Evolutionary conservation across 78 protist species (phyloP).

Genomic region (Corallochytrium limacisporum): DNA sequence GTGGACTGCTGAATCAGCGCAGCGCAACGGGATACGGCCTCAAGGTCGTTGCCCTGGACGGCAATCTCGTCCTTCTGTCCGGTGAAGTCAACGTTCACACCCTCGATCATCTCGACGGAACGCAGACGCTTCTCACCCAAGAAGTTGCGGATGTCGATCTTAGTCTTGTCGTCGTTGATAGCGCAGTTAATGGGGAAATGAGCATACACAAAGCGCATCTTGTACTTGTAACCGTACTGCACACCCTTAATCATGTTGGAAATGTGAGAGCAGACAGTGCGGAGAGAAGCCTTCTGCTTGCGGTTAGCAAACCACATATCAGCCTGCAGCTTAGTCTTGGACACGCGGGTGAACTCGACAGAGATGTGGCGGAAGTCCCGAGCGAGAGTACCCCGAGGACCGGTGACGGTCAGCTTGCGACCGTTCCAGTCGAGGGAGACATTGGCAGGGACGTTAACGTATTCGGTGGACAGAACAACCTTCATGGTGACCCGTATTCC

Average conservation of each 20-base stretch:
- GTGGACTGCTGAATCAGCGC: slow-evolving; percentile 54
- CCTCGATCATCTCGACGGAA: slow-evolving; percentile 54
- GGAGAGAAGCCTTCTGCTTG: slow-evolving; percentile 74
- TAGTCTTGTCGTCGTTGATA: slow-evolving; percentile 39
- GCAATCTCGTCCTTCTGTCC: slow-evolving; percentile 86
- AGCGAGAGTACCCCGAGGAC: slow-evolving; percentile 85
- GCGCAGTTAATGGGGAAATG: slow-evolving; percentile 95
- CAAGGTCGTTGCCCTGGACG: slow-evolving; percentile 82
- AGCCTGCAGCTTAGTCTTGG: slow-evolving; percentile 3
- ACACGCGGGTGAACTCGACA: slow-evolving; percentile 45
- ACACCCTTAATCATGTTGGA: slow-evolving; percentile 97
- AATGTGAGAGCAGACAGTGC: slow-evolving; percentile 79
- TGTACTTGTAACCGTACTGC: slow-evolving; percentile 89
- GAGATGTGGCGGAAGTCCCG: slow-evolving; percentile 67
- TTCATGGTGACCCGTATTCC: too few relatives aligned
- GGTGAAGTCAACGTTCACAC: slow-evolving; percentile 54
- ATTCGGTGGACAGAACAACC: slow-evolving; percentile 6
- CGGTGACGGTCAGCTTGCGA: slow-evolving; percentile 75
- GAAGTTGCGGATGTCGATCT: slow-evolving; percentile 94
- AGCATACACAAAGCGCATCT: slow-evolving; percentile 92
- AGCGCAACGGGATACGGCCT: slow-evolving; percentile 75
- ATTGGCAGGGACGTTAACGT: slow-evolving; percentile 1
- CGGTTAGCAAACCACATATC: slow-evolving; percentile 72
- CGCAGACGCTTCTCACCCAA: slow-evolving; percentile 85
- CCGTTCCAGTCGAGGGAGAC: slow-evolving; percentile 46